phyloP scores from a whole-genome alignment of 768 basidiomycete genomes.

The Lactarius sanguifluus region DNA sequence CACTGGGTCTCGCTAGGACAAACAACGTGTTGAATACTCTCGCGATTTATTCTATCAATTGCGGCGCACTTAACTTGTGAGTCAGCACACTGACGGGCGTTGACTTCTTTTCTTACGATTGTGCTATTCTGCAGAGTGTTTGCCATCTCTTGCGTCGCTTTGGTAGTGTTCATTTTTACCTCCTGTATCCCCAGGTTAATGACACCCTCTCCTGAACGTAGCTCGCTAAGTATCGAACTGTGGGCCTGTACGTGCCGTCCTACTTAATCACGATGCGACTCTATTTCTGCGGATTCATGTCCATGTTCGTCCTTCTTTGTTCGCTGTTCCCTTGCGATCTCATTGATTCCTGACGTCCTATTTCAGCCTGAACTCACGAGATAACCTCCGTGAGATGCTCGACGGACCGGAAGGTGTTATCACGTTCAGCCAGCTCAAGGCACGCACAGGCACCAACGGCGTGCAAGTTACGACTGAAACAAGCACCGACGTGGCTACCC shows the following conservation, averaged over 20 bases:
- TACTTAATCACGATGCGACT: constrained; percentile 9
- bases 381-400: neutral
- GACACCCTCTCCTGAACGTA: neutral
- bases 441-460: neutral
- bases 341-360: neutral
- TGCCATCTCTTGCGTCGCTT: neutral
- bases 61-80: constrained; percentile 8
- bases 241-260: neutral
- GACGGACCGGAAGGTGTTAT: neutral
- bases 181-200: neutral
- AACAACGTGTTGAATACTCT: neutral
- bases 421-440: neutral
- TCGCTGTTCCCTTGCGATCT: neutral
- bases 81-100: neutral
- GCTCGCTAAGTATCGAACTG: neutral
- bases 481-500: neutral
- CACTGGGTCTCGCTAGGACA: neutral
- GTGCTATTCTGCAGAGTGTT: neutral
- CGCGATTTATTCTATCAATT: constrained; percentile 7
- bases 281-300: constrained; percentile 9
- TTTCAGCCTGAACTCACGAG: constrained; percentile 8
- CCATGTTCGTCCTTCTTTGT: neutral
- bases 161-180: neutral
- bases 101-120: neutral
- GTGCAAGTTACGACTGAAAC: neutral